Conservation (phyloP, 148 eudicot genomes). For the Pharnaceum exiguum region DNA sequence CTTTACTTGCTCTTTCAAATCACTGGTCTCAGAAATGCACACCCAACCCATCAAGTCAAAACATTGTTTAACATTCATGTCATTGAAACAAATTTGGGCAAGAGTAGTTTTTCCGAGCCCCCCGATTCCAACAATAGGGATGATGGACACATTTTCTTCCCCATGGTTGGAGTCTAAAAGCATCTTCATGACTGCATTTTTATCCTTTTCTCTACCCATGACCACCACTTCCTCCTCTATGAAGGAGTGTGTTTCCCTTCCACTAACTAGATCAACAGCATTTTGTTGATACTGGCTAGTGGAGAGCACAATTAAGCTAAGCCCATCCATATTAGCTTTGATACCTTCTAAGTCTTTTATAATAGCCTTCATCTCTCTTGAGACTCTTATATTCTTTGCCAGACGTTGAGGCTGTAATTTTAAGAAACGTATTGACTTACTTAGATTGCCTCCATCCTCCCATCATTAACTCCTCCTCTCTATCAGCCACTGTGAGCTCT, state of each 20-base stretch:
- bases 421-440: not conserved
- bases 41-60: not conserved
- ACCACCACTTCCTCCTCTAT: not conserved
- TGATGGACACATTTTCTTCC: not conserved
- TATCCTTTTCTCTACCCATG: constrained; percentile 15
- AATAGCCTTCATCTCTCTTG: no score
- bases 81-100: constrained; percentile 6
- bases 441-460: not conserved
- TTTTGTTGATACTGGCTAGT: no score
- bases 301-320: no score
- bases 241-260: not conserved
- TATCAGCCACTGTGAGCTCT: not conserved
- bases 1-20: not conserved
- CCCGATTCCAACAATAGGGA: constrained; percentile 23
- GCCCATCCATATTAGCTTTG: not conserved
- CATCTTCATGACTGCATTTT: not conserved
- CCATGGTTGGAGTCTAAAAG: not conserved
- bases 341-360: not conserved
- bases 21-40: not conserved
- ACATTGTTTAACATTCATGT: not conserved
- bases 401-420: not conserved
- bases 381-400: not conserved
- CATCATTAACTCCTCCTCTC: no score
- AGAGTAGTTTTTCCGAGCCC: constrained; percentile 28
- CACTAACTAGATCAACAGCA: no score